Evolutionary conservation across 805 yeast genomes (phyloP), one percentile per base, ranked within the genome.

Genomic region (Sugiyamaella smithiae): DNA sequence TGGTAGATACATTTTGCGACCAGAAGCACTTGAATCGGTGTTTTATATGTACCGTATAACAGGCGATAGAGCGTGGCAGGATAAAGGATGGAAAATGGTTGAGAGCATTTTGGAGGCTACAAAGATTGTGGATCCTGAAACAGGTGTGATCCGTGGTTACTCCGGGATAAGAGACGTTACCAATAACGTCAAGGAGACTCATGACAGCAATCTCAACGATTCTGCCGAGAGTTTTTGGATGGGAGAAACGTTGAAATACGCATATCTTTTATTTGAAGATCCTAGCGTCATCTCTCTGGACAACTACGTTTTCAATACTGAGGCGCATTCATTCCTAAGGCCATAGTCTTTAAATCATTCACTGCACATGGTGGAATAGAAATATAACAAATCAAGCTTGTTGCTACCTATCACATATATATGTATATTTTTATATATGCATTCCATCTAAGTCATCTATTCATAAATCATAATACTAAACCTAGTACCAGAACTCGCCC

Each of bases 231-330:
- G 93, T 22, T 88, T 88, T 72, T 90, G 97, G 97, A 73, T 87
- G 56, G 93, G 96, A 1, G 97, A 90, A 65, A 90, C 97, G 2
- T 75, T 90, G 63, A 90, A 90, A 67, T 90, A 89, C 66, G 71
- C 88, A 33, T 87, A 87, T 60, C 68, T 88, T 49, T 69, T 88
- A 55, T 88, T 88, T 67, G 76, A 73, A 28, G 70, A 68, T 6
- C 62, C 71, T 11, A 59, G 66, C 6, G 62, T 68, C 12, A 66
- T 72, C 61, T 70, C 75, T 37, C 61, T 78, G 50, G 81, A 78
- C 55, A 78, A 80, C 32, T 78, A 71, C 62, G 77, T 82, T 0
- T 73, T 75, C 55, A 81, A 82, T 45, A 75, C 83, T 1, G 82
- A 81, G 52, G 87, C 85, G 0, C 88, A 82, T 61, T 79, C 85